Evolutionary conservation across 768 basidiomycete species (phyloP).

Genomic region (Suillus fuscotomentosus): DNA sequence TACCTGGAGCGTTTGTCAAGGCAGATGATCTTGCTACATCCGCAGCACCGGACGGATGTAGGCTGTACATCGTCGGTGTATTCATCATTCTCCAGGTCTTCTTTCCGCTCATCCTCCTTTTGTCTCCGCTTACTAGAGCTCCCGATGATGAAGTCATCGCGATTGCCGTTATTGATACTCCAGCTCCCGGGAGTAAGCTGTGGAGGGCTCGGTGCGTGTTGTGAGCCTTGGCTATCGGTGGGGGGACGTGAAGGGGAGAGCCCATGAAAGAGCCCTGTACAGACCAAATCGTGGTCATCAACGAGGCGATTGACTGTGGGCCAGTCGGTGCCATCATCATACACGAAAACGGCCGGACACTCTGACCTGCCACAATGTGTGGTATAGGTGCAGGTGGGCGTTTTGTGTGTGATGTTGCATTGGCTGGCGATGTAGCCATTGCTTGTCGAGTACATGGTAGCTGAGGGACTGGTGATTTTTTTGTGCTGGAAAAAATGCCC

Average conservation of each 20-base stretch:
- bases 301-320: slow-evolving; percentile 21
- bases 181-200: too few species aligned
- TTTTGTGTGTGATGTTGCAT: background rate
- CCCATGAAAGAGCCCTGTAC: slow-evolving; percentile 8
- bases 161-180: background rate
- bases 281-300: slow-evolving; percentile 24
- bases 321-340: slow-evolving; percentile 24
- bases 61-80: slow-evolving; percentile 21
- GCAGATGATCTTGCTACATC: slow-evolving; percentile 28
- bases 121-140: slow-evolving; percentile 26
- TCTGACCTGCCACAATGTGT: slow-evolving; percentile 16
- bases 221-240: background rate
- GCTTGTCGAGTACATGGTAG: slow-evolving; percentile 2
- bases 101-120: slow-evolving; percentile 26
- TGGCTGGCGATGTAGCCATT: slow-evolving; percentile 6
- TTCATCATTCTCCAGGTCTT: slow-evolving; percentile 28
- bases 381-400: background rate
- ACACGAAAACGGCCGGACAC: slow-evolving; percentile 24
- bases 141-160: background rate
- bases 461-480: background rate
- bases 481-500: background rate
- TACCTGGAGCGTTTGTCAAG: slow-evolving; percentile 33
- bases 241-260: background rate
- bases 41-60: slow-evolving; percentile 29
- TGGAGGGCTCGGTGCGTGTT: too few species aligned